These are phyloP conservation scores for Davidsoniella virescens DNA, from an alignment of 2,329 filamentous ascomycete species.

Conservation along the genomic window DNA sequence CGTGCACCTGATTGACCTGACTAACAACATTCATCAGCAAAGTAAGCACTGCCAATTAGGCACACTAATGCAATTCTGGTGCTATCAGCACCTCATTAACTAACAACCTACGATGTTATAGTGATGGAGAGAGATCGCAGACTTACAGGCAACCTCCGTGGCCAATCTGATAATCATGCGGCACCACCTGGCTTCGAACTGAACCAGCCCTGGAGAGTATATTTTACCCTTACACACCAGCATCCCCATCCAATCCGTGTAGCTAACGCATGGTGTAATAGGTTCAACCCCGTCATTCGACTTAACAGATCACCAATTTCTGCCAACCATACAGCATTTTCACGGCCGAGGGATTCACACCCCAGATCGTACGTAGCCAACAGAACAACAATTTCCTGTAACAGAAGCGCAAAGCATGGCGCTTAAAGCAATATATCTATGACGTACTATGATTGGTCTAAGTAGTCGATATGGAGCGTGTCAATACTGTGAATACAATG, in stretches of 20 bases:
- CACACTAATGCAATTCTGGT: too few relatives aligned
- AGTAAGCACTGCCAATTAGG: conserved; percentile 24
- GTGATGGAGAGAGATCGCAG: conserved; percentile 51
- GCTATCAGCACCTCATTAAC: conserved; percentile 4
- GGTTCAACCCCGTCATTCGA: conserved; percentile 10
- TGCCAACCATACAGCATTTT: too few relatives aligned
- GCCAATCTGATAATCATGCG: conserved; percentile 37
- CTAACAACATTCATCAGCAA: conserved; percentile 31
- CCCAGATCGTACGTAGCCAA: too few relatives aligned
- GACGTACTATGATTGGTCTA: too few relatives aligned
- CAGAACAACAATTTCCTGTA: too few relatives aligned
- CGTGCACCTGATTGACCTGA: background rate
- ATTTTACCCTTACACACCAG: background rate
- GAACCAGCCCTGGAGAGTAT: conserved; percentile 48
- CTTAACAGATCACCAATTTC: too few relatives aligned
- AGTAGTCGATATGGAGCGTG: too few relatives aligned
- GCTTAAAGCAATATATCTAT: too few relatives aligned
- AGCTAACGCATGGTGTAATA: background rate
- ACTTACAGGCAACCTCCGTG: conserved; percentile 41
- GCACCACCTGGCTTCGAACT: conserved; percentile 45
- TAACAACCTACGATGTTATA: conserved; percentile 18
- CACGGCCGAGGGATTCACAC: too few relatives aligned
- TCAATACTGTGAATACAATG: too few relatives aligned
- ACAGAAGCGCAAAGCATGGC: too few relatives aligned
- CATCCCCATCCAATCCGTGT: background rate